Base-by-base conservation (phyloP, 345 rosid genomes). In the Jatropha curcas region DNA sequence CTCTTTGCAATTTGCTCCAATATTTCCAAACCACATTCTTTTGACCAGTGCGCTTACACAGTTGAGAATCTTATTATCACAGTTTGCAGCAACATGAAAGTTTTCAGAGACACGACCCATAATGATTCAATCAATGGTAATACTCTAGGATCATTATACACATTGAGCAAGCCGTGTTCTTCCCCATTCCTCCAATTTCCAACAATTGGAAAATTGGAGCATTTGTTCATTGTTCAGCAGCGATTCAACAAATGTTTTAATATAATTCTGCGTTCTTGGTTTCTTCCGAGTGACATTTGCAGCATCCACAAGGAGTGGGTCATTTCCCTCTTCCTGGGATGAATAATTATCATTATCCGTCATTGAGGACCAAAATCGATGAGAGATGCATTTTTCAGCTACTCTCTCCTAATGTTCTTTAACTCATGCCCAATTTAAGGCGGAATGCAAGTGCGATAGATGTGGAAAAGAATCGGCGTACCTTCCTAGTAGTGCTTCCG, bases 251-350 rank as follows among this genome's bases (percentile, higher is more conserved):
- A 60, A n/a, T n/a, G n/a, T 10, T 20, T 28, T 2, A 19, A 6
- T 12, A 59, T 4, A 10, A 59, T 71, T 8, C 30, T 20, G 20
- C 45, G 46, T 59, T 59, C 67, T 11, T 5, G 3, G 2, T 62
- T 50, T 48, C 75, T 34, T 10, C 75, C 75, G n/a, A 30, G 64
- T 52, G n/a, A 72, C 62, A 53, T 64, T 41, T 0, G 53, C 11
- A 52, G 53, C 30, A 20, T 39, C 28, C 14, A 22, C 30, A 56
- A 56, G 60, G 60, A 56, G 14, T 56, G 31, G 12, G 14, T 56
- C 66, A 61, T 61, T n/a, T 33, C 28, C 25, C 46, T 37, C 16
- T 61, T 7, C 28, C 7, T 20, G 10, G 28, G 8, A 31, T 16
- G 66, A 61, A 19, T 19, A 5, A 8, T 48, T 61, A 35, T 33